phyloP scores from a whole-genome alignment of 2,329 filamentous ascomycete species.

The Aureobasidium vineae region DNA sequence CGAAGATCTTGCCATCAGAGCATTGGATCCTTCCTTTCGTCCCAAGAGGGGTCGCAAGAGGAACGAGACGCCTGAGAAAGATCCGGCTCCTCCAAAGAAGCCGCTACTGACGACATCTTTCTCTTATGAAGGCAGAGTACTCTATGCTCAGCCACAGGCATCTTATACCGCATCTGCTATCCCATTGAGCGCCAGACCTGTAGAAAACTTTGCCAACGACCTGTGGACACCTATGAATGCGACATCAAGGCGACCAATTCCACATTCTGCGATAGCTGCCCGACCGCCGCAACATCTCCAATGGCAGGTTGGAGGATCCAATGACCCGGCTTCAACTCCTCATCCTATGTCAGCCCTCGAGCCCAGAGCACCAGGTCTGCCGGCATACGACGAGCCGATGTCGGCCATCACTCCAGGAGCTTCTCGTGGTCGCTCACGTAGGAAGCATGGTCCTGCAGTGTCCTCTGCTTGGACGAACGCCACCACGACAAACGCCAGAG shows the following conservation, averaged over 20 bases:
- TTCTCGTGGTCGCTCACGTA: conserved; percentile 52
- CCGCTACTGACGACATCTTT: conserved; percentile 24
- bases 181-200: conserved; percentile 54
- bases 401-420: conserved; percentile 69
- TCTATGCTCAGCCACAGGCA: conserved; percentile 43
- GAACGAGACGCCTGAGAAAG: conserved; percentile 31
- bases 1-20: conserved; percentile 83
- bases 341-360: conserved; percentile 79
- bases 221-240: conserved; percentile 49
- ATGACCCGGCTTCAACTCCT: conserved; percentile 44
- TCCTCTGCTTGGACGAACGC: conserved; percentile 84
- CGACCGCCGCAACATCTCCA: conserved; percentile 41
- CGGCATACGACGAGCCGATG: conserved; percentile 60
- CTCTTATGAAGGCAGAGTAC: conserved; percentile 23
- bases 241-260: conserved; percentile 39
- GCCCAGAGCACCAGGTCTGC: conserved; percentile 53
- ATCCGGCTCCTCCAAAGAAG: conserved; percentile 30
- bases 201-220: conserved; percentile 52
- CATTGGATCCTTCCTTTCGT: conserved; percentile 72
- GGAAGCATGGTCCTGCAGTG: conserved; percentile 78
- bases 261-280: conserved; percentile 46
- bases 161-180: conserved; percentile 54
- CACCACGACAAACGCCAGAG: conserved; percentile 61
- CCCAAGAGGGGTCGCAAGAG: conserved; percentile 60
- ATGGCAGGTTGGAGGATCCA: conserved; percentile 35